phyloP scores from a whole-genome alignment of 2,329 filamentous ascomycete species.

The Botrytis galanthina region DNA sequence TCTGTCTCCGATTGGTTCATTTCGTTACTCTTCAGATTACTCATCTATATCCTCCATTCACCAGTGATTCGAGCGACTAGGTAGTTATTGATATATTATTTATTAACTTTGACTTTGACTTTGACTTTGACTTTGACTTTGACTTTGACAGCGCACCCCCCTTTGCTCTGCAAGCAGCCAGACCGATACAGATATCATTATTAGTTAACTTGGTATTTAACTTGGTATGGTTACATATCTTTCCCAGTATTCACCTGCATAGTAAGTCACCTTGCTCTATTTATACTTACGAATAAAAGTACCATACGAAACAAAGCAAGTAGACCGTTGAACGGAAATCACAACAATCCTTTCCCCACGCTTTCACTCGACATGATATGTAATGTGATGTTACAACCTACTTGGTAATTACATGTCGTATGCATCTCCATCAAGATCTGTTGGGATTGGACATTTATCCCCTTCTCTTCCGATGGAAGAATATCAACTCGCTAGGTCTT shows the following conservation, averaged over 20 bases:
- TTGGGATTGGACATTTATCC: conserved; percentile 11
- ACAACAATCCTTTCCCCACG: not conserved
- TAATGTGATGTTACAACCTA: not conserved
- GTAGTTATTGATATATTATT: not conserved
- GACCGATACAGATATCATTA: not conserved
- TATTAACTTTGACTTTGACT: not conserved
- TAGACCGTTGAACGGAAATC: not conserved
- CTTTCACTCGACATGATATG: not conserved
- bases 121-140: conserved; percentile 6
- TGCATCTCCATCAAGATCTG: conserved; percentile 16
- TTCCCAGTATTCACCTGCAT: not conserved
- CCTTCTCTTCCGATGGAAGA: not conserved
- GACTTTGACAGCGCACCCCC: conserved; percentile 15
- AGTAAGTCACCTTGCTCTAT: not conserved
- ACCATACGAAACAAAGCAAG: not conserved
- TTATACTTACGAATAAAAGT: not conserved
- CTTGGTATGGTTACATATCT: not conserved
- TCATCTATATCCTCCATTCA: no score
- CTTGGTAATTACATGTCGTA: no score
- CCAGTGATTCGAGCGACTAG: no score
- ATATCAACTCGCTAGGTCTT: not conserved
- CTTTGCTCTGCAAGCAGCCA: not conserved
- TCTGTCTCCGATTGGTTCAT: not conserved
- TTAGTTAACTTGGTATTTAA: not conserved
- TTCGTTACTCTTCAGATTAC: not conserved